These are phyloP conservation scores for Pinus tabuliformis DNA, from an alignment of 75 land plant species.

Conservation along the genomic window DNA sequence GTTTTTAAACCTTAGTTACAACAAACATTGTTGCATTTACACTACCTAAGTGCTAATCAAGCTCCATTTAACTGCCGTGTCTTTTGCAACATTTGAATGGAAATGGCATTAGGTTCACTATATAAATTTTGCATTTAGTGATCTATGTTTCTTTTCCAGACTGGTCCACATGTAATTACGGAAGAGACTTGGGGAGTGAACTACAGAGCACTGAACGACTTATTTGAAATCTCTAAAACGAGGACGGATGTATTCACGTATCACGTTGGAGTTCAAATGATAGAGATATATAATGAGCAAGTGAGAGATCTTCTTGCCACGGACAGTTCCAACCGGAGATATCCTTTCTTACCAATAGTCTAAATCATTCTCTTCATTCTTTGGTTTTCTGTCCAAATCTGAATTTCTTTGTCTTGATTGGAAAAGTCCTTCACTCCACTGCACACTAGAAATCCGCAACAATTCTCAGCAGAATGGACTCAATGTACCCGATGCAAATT, in stretches of 20 bases:
- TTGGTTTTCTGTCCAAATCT: neutral
- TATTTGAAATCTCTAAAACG: constrained; percentile 43
- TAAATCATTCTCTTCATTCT: neutral
- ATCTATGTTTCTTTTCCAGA: constrained; percentile 26
- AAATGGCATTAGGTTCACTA: neutral
- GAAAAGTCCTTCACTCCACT: constrained; percentile 24
- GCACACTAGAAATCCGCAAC: constrained; percentile 67
- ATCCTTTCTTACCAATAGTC: constrained; percentile 37
- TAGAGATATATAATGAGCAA: constrained; percentile 74
- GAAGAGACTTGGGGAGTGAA: constrained; percentile 67
- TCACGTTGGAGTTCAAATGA: constrained; percentile 60
- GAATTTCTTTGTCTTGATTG: neutral
- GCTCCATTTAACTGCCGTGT: neutral
- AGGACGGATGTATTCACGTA: constrained; percentile 36
- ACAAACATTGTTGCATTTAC: constrained; percentile 4
- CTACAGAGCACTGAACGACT: constrained; percentile 59
- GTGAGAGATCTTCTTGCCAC: constrained; percentile 54
- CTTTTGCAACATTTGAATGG: neutral
- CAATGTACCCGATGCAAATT: constrained; percentile 71
- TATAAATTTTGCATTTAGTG: neutral
- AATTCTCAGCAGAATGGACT: constrained; percentile 63
- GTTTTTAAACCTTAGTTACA: no score
- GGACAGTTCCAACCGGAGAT: constrained; percentile 58
- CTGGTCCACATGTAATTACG: constrained; percentile 49
- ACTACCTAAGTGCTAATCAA: neutral